Conservation (phyloP, 371 early-diverging fungal genomes). For the Coemansia sp. region DNA sequence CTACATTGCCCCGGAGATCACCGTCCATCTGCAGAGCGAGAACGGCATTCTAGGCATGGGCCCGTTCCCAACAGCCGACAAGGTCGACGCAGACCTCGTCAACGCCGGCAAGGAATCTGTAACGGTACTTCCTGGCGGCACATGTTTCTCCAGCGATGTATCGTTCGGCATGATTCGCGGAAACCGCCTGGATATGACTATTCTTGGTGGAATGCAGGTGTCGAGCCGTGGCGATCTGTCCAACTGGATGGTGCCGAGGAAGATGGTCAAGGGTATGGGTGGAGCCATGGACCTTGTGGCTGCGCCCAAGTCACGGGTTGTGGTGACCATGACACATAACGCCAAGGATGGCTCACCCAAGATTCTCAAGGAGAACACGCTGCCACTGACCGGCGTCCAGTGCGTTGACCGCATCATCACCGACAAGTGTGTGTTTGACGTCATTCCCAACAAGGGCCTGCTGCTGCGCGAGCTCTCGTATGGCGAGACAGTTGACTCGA, state of each 20-base stretch:
- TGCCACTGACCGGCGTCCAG: conserved; percentile 65
- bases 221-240: conserved; percentile 67
- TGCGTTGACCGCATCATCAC: conserved; percentile 72
- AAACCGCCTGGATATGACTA: conserved; percentile 63
- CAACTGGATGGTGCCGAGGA: conserved; percentile 75
- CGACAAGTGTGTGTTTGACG: conserved; percentile 63
- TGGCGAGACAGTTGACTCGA: conserved; percentile 59
- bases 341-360: conserved; percentile 67
- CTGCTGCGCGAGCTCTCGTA: conserved; percentile 58
- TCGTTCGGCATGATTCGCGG: conserved; percentile 75
- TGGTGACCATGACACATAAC: conserved; percentile 71
- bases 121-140: conserved; percentile 64
- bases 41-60: conserved; percentile 75
- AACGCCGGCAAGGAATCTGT: conserved; percentile 75
- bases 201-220: conserved; percentile 74
- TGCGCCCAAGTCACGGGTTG: conserved; percentile 58
- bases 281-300: conserved; percentile 78
- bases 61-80: conserved; percentile 64
- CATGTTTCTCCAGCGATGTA: conserved; percentile 63
- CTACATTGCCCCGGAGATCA: conserved; percentile 63
- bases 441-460: conserved; percentile 50
- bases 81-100: conserved; percentile 69
- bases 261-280: conserved; percentile 78
- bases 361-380: conserved; percentile 60
- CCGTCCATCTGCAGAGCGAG: conserved; percentile 69